These are phyloP conservation scores for Leishmania amazonensis DNA, from an alignment of 208 protist genomes.

Conservation along the genomic window DNA sequence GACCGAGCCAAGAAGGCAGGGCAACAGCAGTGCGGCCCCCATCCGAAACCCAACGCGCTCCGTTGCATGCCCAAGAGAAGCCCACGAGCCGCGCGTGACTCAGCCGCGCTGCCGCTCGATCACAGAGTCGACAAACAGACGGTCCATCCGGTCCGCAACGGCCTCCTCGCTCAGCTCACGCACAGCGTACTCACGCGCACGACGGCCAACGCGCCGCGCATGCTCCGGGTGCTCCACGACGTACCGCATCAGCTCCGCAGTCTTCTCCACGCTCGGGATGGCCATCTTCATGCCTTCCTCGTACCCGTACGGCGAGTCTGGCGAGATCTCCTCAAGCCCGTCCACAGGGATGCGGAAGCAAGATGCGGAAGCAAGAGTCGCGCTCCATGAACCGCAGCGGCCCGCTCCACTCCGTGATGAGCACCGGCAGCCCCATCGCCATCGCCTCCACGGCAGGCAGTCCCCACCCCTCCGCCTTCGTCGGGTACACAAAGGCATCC, in stretches of 20 bases:
- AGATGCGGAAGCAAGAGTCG: constrained; percentile 32
- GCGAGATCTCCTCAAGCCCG: constrained; percentile 42
- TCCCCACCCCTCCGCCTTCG: constrained; percentile 60
- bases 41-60: too few relatives aligned
- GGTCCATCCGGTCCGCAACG: constrained; percentile 44
- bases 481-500: constrained; percentile 88
- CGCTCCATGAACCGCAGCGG: constrained; percentile 32
- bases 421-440: constrained; percentile 54
- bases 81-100: background rate
- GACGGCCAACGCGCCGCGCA: constrained; percentile 31
- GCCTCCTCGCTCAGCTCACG: constrained; percentile 41
- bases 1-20: too few relatives aligned
- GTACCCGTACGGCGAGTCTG: constrained; percentile 19
- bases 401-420: constrained; percentile 49
- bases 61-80: background rate
- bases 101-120: background rate
- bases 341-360: constrained; percentile 51
- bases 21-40: too few relatives aligned
- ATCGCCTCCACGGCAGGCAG: constrained; percentile 61
- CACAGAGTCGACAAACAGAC: background rate
- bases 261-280: constrained; percentile 31
- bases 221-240: constrained; percentile 37
- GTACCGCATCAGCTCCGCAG: constrained; percentile 38
- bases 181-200: constrained; percentile 26
- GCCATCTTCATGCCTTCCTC: constrained; percentile 38